Percentiles rank a stretch among this genome's conserved stretches.
Conservation (phyloP, 176 grass and related monocot genomes). For the Hordeum marinum region DNA sequence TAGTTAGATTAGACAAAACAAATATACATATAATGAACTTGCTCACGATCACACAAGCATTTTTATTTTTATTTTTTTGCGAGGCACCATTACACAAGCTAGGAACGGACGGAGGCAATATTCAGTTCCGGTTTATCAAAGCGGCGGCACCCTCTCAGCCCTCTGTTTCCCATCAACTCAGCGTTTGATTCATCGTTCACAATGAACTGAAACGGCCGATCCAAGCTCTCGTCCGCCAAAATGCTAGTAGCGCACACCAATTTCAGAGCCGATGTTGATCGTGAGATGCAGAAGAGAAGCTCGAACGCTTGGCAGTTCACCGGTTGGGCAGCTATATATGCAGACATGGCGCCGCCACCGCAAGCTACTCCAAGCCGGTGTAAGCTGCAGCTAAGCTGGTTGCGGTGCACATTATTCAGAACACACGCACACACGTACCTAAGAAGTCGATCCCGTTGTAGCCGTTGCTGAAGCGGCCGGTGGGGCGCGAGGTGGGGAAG, state of each 20-base stretch:
- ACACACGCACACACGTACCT: slow-evolving; percentile 31
- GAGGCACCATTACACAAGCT: no score
- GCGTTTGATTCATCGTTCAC: no score
- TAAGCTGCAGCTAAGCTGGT: neutral
- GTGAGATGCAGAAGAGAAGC: neutral
- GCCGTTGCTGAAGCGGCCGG: slow-evolving; percentile 58
- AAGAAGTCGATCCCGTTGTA: slow-evolving; percentile 53
- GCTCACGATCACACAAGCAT: no score
- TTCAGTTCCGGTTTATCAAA: neutral
- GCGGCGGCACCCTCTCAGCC: neutral
- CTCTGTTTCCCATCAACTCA: neutral
- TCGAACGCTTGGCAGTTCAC: neutral
- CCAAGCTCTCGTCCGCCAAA: neutral
- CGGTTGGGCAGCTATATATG: no score
- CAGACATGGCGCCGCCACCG: neutral
- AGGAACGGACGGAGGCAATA: neutral
- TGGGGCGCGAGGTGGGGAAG: slow-evolving; percentile 45
- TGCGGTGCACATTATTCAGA: neutral
- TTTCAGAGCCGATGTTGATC: neutral
- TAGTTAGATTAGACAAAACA: no score
- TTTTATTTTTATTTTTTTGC: no score
- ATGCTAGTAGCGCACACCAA: neutral
- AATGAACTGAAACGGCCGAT: neutral
- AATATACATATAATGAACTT: no score
- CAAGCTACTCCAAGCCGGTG: neutral